Evolutionary conservation across 495 filamentous ascomycete genomes (phyloP).

Genomic region (Amphirosellinia nigrospora): DNA sequence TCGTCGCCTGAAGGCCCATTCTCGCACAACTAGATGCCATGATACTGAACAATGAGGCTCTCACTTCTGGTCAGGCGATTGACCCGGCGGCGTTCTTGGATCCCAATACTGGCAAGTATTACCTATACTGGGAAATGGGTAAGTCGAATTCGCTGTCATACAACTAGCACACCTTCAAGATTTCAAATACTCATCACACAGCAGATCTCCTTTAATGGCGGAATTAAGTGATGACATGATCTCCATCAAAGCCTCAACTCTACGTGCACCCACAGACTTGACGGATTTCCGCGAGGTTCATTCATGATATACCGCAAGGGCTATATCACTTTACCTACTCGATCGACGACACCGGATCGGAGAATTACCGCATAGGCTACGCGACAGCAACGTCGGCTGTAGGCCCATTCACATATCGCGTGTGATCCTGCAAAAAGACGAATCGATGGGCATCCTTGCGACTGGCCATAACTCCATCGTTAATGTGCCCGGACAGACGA

Average conservation of each 20-base stretch:
- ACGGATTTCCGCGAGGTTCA: constrained; percentile 25
- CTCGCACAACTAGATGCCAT: constrained; percentile 23
- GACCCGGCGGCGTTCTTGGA: constrained; percentile 25
- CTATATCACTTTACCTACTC: constrained; percentile 31
- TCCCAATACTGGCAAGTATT: constrained; percentile 24
- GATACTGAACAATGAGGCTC: constrained; percentile 26
- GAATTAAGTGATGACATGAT: constrained; percentile 31
- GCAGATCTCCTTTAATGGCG: constrained; percentile 23
- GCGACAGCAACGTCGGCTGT: constrained; percentile 22
- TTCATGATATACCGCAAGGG: constrained; percentile 29
- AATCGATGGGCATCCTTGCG: constrained; percentile 23
- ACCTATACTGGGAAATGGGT: constrained; percentile 32
- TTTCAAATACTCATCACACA: too few relatives aligned
- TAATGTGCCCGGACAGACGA: constrained; percentile 30
- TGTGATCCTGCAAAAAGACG: constrained; percentile 30
- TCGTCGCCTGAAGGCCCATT: constrained; percentile 23
- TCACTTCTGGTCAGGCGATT: constrained; percentile 25
- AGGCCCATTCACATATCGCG: constrained; percentile 29
- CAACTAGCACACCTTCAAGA: neutral
- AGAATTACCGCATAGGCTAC: constrained; percentile 32
- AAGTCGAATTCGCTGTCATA: neutral
- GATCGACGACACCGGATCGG: constrained; percentile 29
- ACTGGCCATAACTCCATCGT: constrained; percentile 31
- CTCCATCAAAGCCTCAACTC: constrained; percentile 22
- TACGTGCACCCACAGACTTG: constrained; percentile 10